Percentiles rank a stretch among this genome's conserved stretches.
These are phyloP conservation scores for Myxozyma udenii DNA, from an alignment of 805 yeast genomes.

Conservation along the genomic window DNA sequence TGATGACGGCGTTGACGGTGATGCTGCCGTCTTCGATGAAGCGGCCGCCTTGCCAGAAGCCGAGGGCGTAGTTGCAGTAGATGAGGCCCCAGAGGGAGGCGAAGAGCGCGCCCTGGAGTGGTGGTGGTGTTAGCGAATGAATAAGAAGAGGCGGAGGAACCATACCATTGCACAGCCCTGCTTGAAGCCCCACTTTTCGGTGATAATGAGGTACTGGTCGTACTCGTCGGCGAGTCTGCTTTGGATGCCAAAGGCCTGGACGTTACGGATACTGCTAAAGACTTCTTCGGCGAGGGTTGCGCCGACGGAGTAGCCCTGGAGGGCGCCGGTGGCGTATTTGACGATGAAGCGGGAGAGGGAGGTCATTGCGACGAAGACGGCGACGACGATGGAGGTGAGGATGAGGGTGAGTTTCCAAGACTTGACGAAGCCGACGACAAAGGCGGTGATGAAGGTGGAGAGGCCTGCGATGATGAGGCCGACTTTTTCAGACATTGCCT, in stretches of 20 bases:
- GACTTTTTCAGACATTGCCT: slow-evolving; percentile 43
- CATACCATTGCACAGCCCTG: slow-evolving; percentile 30
- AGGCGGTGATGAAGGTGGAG: slow-evolving; percentile 34
- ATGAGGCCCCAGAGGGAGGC: slow-evolving; percentile 45
- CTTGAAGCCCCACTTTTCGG: slow-evolving; percentile 31
- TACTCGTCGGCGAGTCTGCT: slow-evolving; percentile 38
- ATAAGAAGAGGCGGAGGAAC: neutral
- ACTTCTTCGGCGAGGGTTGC: slow-evolving; percentile 44
- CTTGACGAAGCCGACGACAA: slow-evolving; percentile 40
- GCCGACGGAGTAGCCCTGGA: slow-evolving; percentile 17
- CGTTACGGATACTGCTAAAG: slow-evolving; percentile 42
- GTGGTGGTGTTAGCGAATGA: neutral
- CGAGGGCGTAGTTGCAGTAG: slow-evolving; percentile 67
- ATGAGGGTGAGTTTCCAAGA: slow-evolving; percentile 42
- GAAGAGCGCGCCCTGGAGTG: slow-evolving; percentile 38
- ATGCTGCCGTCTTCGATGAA: slow-evolving; percentile 37
- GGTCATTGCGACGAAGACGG: slow-evolving; percentile 36
- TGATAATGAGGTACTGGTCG: slow-evolving; percentile 34
- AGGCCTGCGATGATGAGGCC: slow-evolving; percentile 41
- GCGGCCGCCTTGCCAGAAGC: slow-evolving; percentile 47
- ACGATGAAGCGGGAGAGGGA: slow-evolving; percentile 35
- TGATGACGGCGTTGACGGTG: slow-evolving; percentile 38
- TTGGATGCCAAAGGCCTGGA: slow-evolving; percentile 43
- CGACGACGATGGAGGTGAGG: slow-evolving; percentile 37
- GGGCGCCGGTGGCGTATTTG: slow-evolving; percentile 5